These are phyloP conservation scores for Nicotiana noctiflora DNA, from an alignment of 257 asterid species.

Conservation along the genomic window DNA sequence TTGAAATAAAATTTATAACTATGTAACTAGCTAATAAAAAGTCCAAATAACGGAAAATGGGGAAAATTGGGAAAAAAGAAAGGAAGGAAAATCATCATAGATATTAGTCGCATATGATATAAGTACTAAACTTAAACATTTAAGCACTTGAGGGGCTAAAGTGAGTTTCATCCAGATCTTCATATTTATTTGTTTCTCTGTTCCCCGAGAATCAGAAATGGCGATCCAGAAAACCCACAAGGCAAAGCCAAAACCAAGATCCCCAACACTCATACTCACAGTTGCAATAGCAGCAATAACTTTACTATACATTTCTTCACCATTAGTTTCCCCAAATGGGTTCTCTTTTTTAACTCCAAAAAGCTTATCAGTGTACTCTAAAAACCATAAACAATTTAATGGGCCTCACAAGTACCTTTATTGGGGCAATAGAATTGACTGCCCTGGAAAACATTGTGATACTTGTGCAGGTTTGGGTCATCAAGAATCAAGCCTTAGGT, in stretches of 20 bases:
- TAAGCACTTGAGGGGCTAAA: neutral
- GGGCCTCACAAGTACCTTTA: slow-evolving; percentile 64
- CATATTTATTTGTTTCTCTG: neutral
- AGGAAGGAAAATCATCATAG: no score
- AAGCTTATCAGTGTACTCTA: slow-evolving; percentile 16
- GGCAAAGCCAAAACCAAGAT: slow-evolving; percentile 61
- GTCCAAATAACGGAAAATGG: no score
- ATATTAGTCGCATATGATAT: no score
- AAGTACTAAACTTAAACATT: neutral
- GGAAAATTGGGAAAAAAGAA: no score
- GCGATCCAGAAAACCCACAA: slow-evolving; percentile 61
- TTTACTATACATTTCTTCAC: slow-evolving; percentile 46
- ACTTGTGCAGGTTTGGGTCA: slow-evolving; percentile 95
- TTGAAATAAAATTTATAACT: no score
- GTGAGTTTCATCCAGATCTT: neutral
- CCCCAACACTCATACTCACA: slow-evolving; percentile 40
- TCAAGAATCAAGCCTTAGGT: slow-evolving; percentile 98
- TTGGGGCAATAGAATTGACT: slow-evolving; percentile 87
- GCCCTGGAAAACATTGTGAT: slow-evolving; percentile 97
- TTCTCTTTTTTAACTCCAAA: slow-evolving; percentile 30
- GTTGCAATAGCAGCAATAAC: slow-evolving; percentile 46
- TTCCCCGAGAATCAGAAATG: slow-evolving; percentile 24
- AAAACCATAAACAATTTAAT: slow-evolving; percentile 5
- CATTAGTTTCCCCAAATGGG: slow-evolving; percentile 39
- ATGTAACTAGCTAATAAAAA: no score